Conservation (phyloP, 1,139 yeast species). For the Tardiomyces depauwii region DNA sequence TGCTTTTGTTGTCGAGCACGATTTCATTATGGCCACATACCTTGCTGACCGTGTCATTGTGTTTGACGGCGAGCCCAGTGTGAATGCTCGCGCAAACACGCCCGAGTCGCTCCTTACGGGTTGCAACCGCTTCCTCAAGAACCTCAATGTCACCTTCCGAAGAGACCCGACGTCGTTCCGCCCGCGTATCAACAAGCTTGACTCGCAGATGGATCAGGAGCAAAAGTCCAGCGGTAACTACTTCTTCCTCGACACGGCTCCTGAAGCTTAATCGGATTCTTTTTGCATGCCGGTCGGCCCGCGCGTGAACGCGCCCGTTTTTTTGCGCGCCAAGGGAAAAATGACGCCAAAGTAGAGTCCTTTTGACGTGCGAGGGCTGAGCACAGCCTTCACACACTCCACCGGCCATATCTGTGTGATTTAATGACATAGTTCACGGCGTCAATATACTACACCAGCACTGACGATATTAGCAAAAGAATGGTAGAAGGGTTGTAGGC, state of each 20-base stretch:
- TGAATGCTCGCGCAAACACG: slow-evolving; percentile 66
- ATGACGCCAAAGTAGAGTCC: no score
- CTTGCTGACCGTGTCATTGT: slow-evolving; percentile 98
- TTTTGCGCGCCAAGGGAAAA: no score
- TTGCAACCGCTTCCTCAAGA: slow-evolving; percentile 93
- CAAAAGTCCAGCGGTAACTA: slow-evolving; percentile 86
- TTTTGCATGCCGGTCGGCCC: neutral
- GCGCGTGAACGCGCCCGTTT: no score
- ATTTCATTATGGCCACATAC: slow-evolving; percentile 98
- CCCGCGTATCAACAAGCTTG: slow-evolving; percentile 96
- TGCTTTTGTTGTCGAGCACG: slow-evolving; percentile 98
- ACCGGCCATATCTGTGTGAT: no score
- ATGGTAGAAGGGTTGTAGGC: no score
- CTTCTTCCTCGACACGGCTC: slow-evolving; percentile 73
- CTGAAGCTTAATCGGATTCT: slow-evolving; percentile 19
- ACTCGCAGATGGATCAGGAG: slow-evolving; percentile 97
- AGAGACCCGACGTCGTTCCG: slow-evolving; percentile 97
- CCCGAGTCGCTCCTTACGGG: slow-evolving; percentile 95
- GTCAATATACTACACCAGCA: no score
- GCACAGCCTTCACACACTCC: no score
- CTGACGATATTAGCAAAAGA: no score
- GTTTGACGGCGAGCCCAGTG: slow-evolving; percentile 90
- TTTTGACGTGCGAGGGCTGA: no score
- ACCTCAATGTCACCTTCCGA: slow-evolving; percentile 95
- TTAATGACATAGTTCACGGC: no score